phyloP scores from a whole-genome alignment of 2,329 filamentous ascomycete genomes.

The Epichloe coenophiala region DNA sequence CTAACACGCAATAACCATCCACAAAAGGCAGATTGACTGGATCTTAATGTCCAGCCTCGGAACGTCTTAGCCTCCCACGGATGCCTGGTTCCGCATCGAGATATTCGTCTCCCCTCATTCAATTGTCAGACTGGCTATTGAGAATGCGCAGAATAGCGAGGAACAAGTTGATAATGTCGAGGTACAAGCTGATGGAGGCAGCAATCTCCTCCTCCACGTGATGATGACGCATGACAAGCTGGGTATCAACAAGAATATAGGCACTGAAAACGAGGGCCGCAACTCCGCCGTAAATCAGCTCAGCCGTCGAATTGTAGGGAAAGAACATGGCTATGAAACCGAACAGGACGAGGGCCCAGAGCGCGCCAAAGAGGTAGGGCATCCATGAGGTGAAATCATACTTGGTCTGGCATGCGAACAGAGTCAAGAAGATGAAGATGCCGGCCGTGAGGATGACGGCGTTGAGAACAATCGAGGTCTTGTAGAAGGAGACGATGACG shows the following conservation, averaged over 20 bases:
- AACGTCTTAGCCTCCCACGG: background rate
- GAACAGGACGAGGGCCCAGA: conserved; percentile 86
- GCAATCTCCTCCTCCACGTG: conserved; percentile 98
- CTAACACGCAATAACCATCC: too few relatives aligned
- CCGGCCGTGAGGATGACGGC: conserved; percentile 79
- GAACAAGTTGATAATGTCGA: conserved; percentile 96
- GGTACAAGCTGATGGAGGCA: conserved; percentile 84
- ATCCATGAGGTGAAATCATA: conserved; percentile 98
- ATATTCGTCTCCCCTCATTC: conserved; percentile 15
- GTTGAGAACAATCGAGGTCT: conserved; percentile 71
- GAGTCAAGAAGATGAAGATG: conserved; percentile 64
- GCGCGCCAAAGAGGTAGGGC: conserved; percentile 79
- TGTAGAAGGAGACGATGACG: conserved; percentile 84
- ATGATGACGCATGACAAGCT: conserved; percentile 88
- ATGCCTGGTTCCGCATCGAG: background rate
- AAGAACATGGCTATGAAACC: conserved; percentile 89
- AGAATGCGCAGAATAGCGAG: conserved; percentile 87
- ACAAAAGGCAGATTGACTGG: background rate
- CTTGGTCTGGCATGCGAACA: conserved; percentile 93
- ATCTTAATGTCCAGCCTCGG: background rate
- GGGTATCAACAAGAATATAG: conserved; percentile 93
- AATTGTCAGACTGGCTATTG: conserved; percentile 94
- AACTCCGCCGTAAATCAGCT: conserved; percentile 74
- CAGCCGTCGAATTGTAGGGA: conserved; percentile 64
- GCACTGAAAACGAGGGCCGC: conserved; percentile 80